Evolutionary conservation across 352 stramenopile genomes (phyloP), one percentile per base, ranked within the genome.

Genomic region (Pythium rishiriense): DNA sequence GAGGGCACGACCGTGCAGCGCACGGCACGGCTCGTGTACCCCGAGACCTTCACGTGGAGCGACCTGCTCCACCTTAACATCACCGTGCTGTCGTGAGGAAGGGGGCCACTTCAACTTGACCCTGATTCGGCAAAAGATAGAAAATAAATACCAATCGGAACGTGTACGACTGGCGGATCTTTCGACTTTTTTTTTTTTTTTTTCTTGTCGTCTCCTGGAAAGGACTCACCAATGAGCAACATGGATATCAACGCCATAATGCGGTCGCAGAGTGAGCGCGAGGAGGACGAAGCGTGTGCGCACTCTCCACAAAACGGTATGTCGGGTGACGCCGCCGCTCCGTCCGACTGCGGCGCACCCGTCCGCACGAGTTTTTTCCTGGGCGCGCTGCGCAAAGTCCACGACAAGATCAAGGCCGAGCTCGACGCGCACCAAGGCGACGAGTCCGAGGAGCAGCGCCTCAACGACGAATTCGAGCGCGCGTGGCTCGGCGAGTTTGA

Each of bases 401-500:
- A 78, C 43, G 79, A 76, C 22, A 83, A 83, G 62, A 74, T 87
- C 64, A 73, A 64, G 52, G 70, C 79, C 49, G 79, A 85, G 51
- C 85, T 85, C 28, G 74, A 86, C 24, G 66, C 66, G 0, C 70
- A 81, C 37, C 71, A 83, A 7, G 58, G 75, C 17, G 67, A 74
- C 21, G 50, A 74, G 11, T 48, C 62, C 24, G 66, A 68, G 6
- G 74, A 83, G 43, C 70, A 86, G 35, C 57, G 75, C 22, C 74
- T 84, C 46, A 61, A 82, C 28, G 66, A 75, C 49, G 66, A 54
- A n/a, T 91, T 84, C 51, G 71, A 91, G 59, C 65, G 73, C 19
- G 50, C 77, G 61, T 88, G 79, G 82, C 77, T 91, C 31, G 66
- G 61, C 7, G 79, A 87, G 57, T 91, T 91, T 47, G 71, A 83